Evolutionary conservation across 495 filamentous ascomycete genomes (phyloP).

Genomic region (Bombardia bombarda): DNA sequence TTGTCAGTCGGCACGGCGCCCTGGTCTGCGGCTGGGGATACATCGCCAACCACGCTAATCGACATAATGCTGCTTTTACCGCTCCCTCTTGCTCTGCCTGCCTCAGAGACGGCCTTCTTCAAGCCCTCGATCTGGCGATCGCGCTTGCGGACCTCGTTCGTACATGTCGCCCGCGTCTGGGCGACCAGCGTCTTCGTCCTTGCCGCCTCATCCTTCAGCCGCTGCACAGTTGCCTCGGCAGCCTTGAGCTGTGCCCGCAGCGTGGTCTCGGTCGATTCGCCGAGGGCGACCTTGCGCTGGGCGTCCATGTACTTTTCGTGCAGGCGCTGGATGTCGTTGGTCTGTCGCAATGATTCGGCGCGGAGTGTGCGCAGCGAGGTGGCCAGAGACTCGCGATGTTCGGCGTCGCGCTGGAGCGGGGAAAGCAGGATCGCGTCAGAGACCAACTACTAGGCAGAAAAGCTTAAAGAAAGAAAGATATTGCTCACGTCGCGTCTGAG

Average conservation of each 20-base stretch:
- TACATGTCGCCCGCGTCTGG: constrained; percentile 79
- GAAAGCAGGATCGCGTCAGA: constrained; percentile 4
- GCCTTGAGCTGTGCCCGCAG: constrained; percentile 59
- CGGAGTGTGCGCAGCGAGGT: constrained; percentile 70
- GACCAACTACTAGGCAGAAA: neutral
- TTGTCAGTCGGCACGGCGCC: constrained; percentile 21
- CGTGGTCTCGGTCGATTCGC: constrained; percentile 64
- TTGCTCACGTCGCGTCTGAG: constrained; percentile 61
- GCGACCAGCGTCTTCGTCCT: constrained; percentile 66
- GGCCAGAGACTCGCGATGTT: constrained; percentile 72
- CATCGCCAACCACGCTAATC: constrained; percentile 45
- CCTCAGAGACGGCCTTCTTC: constrained; percentile 64
- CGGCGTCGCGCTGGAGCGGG: constrained; percentile 66
- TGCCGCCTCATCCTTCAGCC: constrained; percentile 70
- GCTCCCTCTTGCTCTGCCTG: constrained; percentile 38
- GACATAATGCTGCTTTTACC: constrained; percentile 42
- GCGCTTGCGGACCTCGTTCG: constrained; percentile 85
- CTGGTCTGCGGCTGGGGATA: constrained; percentile 18
- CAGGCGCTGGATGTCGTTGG: constrained; percentile 49
- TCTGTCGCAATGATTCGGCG: constrained; percentile 60
- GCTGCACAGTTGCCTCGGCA: constrained; percentile 60
- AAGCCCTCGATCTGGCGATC: constrained; percentile 82
- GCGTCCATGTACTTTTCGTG: constrained; percentile 64
- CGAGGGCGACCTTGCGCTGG: constrained; percentile 63
- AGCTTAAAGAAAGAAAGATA: constrained; percentile 18